Base-by-base conservation (phyloP, 805 yeast genomes). In the Candida loeiensis region DNA sequence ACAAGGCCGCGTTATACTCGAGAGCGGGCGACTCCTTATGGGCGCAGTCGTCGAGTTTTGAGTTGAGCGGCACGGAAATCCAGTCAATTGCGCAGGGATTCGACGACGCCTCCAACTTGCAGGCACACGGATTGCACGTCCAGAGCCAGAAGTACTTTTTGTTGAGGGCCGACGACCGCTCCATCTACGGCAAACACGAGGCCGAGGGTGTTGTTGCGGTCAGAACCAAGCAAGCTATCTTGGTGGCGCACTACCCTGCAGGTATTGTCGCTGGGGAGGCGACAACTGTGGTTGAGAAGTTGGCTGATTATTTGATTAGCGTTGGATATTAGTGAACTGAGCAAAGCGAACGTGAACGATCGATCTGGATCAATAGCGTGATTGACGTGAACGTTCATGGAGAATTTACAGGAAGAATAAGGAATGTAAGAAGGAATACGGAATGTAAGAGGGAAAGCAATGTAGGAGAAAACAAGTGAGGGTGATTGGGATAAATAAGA, bases 211-310 rank as follows among this genome's bases (percentile, higher is more conserved):
- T 91, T 40, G 68, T 93, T 49, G 83, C 87, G 49, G 97, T 91
- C 34, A 85, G 95, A 74, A 89, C 98, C 41, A 86, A 80, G 59
- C 98, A 91, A 67, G 89, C 97, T 21, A 80, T 93, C 42, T 67
- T 93, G 58, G 69, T 93, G 53, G 96, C 93, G n/a, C 98, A 93
- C 64, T 93, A 93, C 61, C 93, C 95, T 12, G 78, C 85, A 9
- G 90, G 90, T 41, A 84, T 86, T 34, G 91, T 82, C 63, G 87
- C 98, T 22, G 96, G 95, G 53, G 96, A 87, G 60, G 98, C 98
- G 39, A 85, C 97, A 44, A 79, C 84, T 56, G 85, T 90, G 48
- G 96, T 91, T 42, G 99, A 93, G 65, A 91, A 88, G 58, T 76
- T 93, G 71, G 98, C 95, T 34, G 98, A 93, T 62, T 90, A 93